These are phyloP conservation scores for Termitomyces sp. DNA, from an alignment of 768 basidiomycete species.

Conservation along the genomic window DNA sequence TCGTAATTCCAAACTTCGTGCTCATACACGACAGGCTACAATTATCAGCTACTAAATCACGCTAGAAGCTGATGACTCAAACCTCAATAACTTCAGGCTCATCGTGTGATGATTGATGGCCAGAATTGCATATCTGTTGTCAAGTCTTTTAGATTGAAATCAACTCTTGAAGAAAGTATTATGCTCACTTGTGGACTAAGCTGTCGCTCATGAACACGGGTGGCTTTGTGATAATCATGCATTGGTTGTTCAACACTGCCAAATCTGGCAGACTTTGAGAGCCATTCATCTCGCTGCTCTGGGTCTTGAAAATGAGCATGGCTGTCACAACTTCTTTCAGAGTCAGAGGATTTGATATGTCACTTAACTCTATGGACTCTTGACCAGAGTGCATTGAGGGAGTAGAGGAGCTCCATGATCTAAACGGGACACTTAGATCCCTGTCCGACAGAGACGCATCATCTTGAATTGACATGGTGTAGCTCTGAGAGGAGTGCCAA, in stretches of 20 bases:
- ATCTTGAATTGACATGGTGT: background rate
- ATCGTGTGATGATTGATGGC: background rate
- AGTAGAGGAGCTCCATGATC: slow-evolving; percentile 1
- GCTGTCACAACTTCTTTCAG: background rate
- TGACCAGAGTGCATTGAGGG: background rate
- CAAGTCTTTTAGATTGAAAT: background rate
- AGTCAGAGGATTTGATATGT: background rate
- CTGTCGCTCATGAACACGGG: too few relatives aligned
- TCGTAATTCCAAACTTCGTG: slow-evolving; percentile 23
- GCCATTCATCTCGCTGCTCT: background rate
- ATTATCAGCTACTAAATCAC: background rate
- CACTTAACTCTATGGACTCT: background rate
- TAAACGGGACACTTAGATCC: background rate
- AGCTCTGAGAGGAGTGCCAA: background rate
- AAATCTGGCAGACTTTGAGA: background rate
- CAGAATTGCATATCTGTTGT: background rate
- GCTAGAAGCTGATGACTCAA: background rate
- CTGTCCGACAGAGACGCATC: background rate
- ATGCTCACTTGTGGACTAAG: too few relatives aligned
- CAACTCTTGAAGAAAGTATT: background rate
- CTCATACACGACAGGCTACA: slow-evolving; percentile 22
- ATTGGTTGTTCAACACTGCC: background rate
- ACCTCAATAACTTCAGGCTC: slow-evolving; percentile 20
- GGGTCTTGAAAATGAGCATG: background rate
- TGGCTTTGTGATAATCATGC: background rate